phyloP scores from a whole-genome alignment of 768 basidiomycete species.

The Pleurotus eryngii region DNA sequence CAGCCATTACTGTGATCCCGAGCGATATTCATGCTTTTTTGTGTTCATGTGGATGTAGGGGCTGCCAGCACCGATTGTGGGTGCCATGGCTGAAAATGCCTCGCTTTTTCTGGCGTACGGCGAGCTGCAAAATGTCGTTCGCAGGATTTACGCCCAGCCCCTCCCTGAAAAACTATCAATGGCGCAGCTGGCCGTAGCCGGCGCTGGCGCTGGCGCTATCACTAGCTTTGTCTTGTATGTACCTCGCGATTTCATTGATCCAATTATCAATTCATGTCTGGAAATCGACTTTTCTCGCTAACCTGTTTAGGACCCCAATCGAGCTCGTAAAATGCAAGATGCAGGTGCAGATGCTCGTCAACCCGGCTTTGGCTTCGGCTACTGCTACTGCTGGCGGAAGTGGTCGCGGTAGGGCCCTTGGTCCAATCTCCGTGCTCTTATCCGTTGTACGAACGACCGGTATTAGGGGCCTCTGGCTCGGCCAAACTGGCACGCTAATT shows the following conservation, averaged over 20 bases:
- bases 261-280: too few relatives aligned
- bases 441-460: conserved; percentile 54
- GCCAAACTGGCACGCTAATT: conserved; percentile 82
- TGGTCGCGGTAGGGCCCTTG: conserved; percentile 23
- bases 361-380: neutral
- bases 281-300: neutral
- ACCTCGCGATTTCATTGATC: neutral
- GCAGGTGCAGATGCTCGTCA: conserved; percentile 81
- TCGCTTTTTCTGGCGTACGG: conserved; percentile 84
- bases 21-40: neutral
- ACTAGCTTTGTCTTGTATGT: conserved; percentile 88
- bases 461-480: conserved; percentile 75
- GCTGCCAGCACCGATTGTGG: conserved; percentile 88
- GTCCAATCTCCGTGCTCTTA: conserved; percentile 63
- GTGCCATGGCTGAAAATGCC: conserved; percentile 94
- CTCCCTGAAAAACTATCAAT: conserved; percentile 51
- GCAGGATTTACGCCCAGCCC: conserved; percentile 32
- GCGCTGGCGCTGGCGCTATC: conserved; percentile 81
- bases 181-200: conserved; percentile 72
- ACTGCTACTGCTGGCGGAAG: neutral
- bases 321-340: conserved; percentile 97
- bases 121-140: conserved; percentile 66
- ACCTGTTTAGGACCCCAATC: conserved; percentile 46
- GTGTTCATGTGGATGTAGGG: conserved; percentile 48
- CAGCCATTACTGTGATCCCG: neutral